These are phyloP conservation scores for Ambrosiella beaveri DNA, from an alignment of 2,329 filamentous ascomycete genomes.

Conservation along the genomic window DNA sequence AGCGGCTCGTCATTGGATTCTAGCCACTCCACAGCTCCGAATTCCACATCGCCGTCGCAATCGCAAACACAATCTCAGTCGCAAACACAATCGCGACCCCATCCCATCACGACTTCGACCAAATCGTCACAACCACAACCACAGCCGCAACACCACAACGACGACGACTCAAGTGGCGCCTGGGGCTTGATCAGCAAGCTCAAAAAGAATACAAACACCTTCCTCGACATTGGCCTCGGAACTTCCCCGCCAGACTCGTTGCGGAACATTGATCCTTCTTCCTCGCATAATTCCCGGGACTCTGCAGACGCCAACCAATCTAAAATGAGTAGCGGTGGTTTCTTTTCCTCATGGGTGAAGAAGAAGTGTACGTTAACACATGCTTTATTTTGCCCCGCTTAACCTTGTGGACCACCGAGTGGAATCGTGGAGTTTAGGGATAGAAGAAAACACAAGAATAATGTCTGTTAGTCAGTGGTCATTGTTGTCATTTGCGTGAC, in stretches of 20 bases:
- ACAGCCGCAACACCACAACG: background rate
- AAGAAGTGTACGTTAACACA: background rate
- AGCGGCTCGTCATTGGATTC: background rate
- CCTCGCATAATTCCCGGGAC: background rate
- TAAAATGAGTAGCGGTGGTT: background rate
- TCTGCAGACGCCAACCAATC: background rate
- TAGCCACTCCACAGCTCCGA: background rate
- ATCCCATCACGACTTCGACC: background rate
- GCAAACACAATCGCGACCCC: background rate
- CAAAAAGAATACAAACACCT: background rate
- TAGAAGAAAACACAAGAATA: background rate
- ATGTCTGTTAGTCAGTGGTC: background rate
- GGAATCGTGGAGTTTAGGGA: too few species aligned
- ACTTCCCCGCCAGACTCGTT: background rate
- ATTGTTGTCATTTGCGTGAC: background rate
- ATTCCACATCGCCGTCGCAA: background rate
- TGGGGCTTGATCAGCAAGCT: background rate
- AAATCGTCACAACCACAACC: background rate
- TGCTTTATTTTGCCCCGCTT: too few species aligned
- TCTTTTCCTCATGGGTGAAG: background rate
- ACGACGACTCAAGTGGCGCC: background rate
- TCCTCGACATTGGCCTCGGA: background rate
- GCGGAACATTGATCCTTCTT: background rate
- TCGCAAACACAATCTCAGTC: background rate
- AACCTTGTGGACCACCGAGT: too few species aligned